phyloP scores from a whole-genome alignment of 2,329 filamentous ascomycete genomes.

The Fusarium domesticum region DNA sequence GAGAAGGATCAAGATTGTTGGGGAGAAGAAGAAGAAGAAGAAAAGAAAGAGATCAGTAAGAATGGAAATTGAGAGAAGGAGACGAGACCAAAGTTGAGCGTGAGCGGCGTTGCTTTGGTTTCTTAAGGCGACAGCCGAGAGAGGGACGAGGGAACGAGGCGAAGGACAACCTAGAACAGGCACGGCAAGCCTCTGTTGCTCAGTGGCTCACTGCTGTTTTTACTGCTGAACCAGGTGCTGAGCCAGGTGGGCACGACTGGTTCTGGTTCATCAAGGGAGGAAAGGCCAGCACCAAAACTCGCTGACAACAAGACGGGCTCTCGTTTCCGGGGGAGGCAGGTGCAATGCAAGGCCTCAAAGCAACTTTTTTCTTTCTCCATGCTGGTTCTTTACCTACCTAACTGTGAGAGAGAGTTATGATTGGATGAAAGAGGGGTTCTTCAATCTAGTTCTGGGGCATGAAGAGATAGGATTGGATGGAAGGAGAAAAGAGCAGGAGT shows the following conservation, averaged over 20 bases:
- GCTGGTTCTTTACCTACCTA: neutral
- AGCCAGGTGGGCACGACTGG: constrained; percentile 15
- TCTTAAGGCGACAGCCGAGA: constrained; percentile 23
- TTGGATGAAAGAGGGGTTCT: neutral
- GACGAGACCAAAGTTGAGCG: constrained; percentile 1
- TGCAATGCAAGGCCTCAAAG: constrained; percentile 13
- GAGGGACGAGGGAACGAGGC: constrained; percentile 14
- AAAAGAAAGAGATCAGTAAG: constrained; percentile 18
- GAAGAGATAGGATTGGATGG: constrained; percentile 14
- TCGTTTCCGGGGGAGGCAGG: constrained; percentile 22
- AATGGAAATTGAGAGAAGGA: constrained; percentile 26
- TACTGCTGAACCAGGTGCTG: neutral
- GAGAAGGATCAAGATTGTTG: constrained; percentile 5
- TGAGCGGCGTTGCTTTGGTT: constrained; percentile 21
- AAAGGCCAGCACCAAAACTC: neutral
- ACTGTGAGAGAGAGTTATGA: neutral
- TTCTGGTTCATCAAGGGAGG: constrained; percentile 3
- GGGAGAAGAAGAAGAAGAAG: neutral
- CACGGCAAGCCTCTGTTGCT: constrained; percentile 4
- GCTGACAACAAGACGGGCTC: constrained; percentile 2
- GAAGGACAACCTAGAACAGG: no score
- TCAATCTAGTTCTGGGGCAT: neutral
- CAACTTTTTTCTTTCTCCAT: neutral
- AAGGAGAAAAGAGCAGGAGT: constrained; percentile 2
- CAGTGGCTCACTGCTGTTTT: constrained; percentile 13